phyloP scores from a whole-genome alignment of 805 yeast species.

The Zygosaccharomyces pseudorouxii region DNA sequence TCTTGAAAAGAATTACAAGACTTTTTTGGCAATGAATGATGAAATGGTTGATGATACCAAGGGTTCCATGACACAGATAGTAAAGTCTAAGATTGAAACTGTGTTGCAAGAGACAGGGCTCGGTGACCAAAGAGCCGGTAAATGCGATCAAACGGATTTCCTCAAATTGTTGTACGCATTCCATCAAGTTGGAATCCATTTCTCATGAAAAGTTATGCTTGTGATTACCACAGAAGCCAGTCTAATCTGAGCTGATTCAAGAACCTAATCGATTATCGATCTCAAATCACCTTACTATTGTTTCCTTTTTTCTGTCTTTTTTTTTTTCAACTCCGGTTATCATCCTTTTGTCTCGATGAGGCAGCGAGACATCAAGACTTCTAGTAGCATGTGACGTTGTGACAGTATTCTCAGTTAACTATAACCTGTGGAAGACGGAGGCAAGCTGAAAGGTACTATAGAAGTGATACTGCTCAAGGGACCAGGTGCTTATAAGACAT shows the following conservation, averaged over 20 bases:
- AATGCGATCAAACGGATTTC: slow-evolving; percentile 93
- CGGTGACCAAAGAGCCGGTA: slow-evolving; percentile 84
- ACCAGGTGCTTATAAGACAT: neutral
- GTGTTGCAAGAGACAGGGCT: slow-evolving; percentile 78
- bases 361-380: neutral
- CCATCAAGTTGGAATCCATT: slow-evolving; percentile 95
- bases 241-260: neutral
- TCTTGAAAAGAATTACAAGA: slow-evolving; percentile 80
- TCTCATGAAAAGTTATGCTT: slow-evolving; percentile 50
- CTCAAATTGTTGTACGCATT: slow-evolving; percentile 81
- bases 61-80: slow-evolving; percentile 40
- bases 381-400: neutral
- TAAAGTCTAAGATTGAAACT: slow-evolving; percentile 63
- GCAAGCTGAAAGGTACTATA: neutral
- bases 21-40: slow-evolving; percentile 56
- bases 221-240: neutral
- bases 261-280: neutral
- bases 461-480: neutral
- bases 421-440: neutral
- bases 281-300: neutral
- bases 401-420: neutral
- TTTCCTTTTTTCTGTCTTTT: neutral
- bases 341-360: neutral
- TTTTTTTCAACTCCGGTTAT: neutral
- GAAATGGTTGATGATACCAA: slow-evolving; percentile 41